Evolutionary conservation across 106 monocot species (phyloP).

Genomic region (Dendrobium officinale): DNA sequence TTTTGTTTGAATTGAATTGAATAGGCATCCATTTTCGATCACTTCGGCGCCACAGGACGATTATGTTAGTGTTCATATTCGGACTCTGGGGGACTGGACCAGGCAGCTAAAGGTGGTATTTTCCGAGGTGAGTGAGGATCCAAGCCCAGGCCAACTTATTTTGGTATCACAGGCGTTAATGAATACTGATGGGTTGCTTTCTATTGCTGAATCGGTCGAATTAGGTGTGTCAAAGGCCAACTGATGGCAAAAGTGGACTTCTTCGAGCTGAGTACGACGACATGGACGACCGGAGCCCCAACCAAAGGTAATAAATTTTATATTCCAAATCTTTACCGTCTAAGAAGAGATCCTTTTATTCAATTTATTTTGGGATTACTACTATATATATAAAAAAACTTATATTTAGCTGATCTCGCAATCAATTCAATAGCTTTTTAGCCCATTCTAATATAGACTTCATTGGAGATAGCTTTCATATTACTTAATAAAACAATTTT

Average conservation of each 20-base stretch:
- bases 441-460: too few relatives aligned
- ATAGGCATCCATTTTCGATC: slow-evolving; percentile 96
- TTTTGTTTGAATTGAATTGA: neutral
- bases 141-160: too few relatives aligned
- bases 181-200: neutral
- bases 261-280: slow-evolving; percentile 61
- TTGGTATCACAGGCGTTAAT: too few relatives aligned
- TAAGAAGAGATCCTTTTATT: too few relatives aligned
- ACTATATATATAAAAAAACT: too few relatives aligned
- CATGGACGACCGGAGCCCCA: slow-evolving; percentile 5
- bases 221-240: slow-evolving; percentile 65
- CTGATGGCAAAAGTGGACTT: slow-evolving; percentile 69
- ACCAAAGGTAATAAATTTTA: neutral
- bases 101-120: slow-evolving; percentile 71
- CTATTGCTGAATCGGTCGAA: neutral
- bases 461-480: too few relatives aligned
- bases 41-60: slow-evolving; percentile 90
- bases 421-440: too few relatives aligned
- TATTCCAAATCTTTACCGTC: too few relatives aligned
- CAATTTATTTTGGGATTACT: too few relatives aligned
- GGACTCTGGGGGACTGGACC: slow-evolving; percentile 95
- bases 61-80: slow-evolving; percentile 83
- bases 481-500: too few relatives aligned
- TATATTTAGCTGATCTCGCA: too few relatives aligned
- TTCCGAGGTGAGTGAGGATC: slow-evolving; percentile 46